phyloP scores from a whole-genome alignment of 768 basidiomycete species.

The Astraeus odoratus region DNA sequence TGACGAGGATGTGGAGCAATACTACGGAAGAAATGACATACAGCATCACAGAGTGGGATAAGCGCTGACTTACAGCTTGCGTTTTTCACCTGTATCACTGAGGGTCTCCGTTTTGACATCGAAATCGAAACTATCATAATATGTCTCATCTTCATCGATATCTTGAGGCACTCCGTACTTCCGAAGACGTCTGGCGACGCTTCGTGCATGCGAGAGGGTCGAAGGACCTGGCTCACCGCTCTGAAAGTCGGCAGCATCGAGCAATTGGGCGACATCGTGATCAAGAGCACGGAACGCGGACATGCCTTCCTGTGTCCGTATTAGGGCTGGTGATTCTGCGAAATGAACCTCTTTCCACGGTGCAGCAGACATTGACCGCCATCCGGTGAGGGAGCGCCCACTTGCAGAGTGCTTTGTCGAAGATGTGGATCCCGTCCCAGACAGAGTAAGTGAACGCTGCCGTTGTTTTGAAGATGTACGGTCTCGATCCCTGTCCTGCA shows the following conservation, averaged over 20 bases:
- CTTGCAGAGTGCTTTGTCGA: neutral
- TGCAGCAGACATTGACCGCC: neutral
- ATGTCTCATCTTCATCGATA: conserved; percentile 25
- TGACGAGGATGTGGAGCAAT: conserved; percentile 37
- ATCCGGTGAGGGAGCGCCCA: neutral
- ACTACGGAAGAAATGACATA: conserved; percentile 26
- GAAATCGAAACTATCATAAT: neutral
- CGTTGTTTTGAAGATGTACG: conserved; percentile 7
- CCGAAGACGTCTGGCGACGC: conserved; percentile 15
- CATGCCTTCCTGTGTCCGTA: conserved; percentile 75
- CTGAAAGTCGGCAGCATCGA: conserved; percentile 4
- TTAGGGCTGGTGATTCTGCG: conserved; percentile 58
- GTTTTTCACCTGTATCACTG: conserved; percentile 47
- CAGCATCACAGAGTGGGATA: neutral
- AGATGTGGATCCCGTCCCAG: neutral
- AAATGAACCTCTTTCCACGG: conserved; percentile 45
- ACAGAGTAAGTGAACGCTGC: conserved; percentile 22
- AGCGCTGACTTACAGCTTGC: conserved; percentile 44
- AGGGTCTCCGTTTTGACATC: neutral
- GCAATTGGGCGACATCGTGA: conserved; percentile 33
- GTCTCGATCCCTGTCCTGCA: conserved; percentile 24
- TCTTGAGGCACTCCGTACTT: conserved; percentile 14
- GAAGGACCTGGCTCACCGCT: conserved; percentile 29
- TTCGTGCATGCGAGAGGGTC: conserved; percentile 24
- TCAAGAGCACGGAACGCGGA: conserved; percentile 55